A percentile compares a stretch with the other conserved stretches of the same genome.
phyloP scores from a whole-genome alignment of 2,329 filamentous ascomycete species.

The Pyrenochaeta sp. region DNA sequence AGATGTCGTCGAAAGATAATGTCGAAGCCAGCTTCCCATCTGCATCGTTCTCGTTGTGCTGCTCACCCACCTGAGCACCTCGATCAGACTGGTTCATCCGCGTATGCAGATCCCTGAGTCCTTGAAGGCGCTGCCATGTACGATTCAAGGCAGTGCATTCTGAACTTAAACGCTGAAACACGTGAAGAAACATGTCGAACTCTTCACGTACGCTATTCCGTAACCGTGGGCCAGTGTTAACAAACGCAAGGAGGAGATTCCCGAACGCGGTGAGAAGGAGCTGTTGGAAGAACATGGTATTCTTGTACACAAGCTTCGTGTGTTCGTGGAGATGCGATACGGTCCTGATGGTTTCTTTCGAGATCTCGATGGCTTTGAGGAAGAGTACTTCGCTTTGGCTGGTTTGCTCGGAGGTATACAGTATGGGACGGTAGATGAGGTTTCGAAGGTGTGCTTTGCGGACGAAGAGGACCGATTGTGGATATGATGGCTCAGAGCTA shows the following conservation, averaged over 20 bases:
- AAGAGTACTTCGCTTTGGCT: slow-evolving; percentile 8
- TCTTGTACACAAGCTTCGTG: slow-evolving; percentile 5
- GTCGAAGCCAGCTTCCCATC: not conserved
- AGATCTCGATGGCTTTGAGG: slow-evolving; percentile 12
- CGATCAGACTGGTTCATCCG: slow-evolving; percentile 7
- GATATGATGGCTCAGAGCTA: slow-evolving; percentile 5
- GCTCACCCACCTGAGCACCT: not conserved
- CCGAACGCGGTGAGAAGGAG: slow-evolving; percentile 14
- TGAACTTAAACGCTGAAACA: slow-evolving; percentile 12
- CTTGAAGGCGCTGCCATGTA: slow-evolving; percentile 14
- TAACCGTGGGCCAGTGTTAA: slow-evolving; percentile 8
- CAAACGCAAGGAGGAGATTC: slow-evolving; percentile 12
- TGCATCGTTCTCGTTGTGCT: not conserved
- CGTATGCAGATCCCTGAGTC: slow-evolving; percentile 10
- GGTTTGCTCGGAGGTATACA: slow-evolving; percentile 8
- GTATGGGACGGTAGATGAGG: slow-evolving; percentile 11
- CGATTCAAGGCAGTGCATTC: slow-evolving; percentile 9
- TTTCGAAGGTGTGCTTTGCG: slow-evolving; percentile 13
- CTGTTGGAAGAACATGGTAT: slow-evolving; percentile 19
- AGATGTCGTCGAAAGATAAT: slow-evolving; percentile 11
- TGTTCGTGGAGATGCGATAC: slow-evolving; percentile 7
- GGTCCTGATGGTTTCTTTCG: slow-evolving; percentile 10
- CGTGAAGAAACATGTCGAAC: slow-evolving; percentile 15
- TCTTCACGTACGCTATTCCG: slow-evolving; percentile 7
- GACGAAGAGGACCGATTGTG: slow-evolving; percentile 13